These are phyloP conservation scores for Magnusiomyces suaveolens DNA, from an alignment of 1,139 yeast species.

Conservation along the genomic window DNA sequence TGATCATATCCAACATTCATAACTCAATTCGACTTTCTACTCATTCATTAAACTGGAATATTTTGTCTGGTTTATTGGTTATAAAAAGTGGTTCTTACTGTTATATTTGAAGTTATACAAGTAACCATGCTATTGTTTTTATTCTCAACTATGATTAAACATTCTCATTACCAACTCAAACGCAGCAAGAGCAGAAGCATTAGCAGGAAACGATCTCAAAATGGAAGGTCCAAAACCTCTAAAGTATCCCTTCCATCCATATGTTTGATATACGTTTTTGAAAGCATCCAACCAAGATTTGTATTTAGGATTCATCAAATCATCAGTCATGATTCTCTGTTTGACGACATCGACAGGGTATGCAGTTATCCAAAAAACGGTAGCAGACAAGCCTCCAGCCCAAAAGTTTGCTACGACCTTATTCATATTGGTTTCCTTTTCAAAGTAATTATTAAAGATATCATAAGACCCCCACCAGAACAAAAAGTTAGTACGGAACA, in stretches of 20 bases:
- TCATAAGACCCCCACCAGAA: constrained; percentile 96
- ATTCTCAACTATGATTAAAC: constrained; percentile 21
- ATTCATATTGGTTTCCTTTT: constrained; percentile 51
- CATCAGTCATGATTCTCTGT: constrained; percentile 78
- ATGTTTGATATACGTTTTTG: constrained; percentile 47
- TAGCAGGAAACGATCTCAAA: constrained; percentile 61
- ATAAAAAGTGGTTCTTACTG: no score
- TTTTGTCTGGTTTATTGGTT: no score
- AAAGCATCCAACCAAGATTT: constrained; percentile 69
- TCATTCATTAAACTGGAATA: no score
- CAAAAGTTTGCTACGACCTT: constrained; percentile 71
- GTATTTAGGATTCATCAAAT: constrained; percentile 59
- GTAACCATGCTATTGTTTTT: no score
- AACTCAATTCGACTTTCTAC: no score
- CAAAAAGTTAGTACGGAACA: constrained; percentile 75
- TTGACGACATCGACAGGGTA: constrained; percentile 86
- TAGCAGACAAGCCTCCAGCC: constrained; percentile 81
- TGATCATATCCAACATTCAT: no score
- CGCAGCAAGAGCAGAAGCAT: constrained; percentile 88
- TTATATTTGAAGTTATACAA: no score
- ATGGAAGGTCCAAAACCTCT: constrained; percentile 75
- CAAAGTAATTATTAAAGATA: constrained; percentile 59
- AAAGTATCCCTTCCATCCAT: constrained; percentile 56
- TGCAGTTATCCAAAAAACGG: constrained; percentile 82
- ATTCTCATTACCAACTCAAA: constrained; percentile 74